Percentiles rank a stretch among this genome's conserved stretches.
phyloP scores from a whole-genome alignment of 257 asterid species.

The Solanum rostratum region DNA sequence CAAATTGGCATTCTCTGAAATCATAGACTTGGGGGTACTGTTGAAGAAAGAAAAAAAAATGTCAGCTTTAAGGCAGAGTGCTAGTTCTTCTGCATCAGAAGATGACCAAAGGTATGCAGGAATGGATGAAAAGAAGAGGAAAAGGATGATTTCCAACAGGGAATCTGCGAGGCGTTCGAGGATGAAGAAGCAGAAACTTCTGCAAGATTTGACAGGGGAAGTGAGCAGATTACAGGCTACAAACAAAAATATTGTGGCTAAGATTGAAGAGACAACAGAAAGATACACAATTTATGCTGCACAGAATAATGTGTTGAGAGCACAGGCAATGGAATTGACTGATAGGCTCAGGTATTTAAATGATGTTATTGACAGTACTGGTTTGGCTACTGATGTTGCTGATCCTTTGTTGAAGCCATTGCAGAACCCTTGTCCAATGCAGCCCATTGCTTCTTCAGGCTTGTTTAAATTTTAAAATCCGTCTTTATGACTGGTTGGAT shows the following conservation, averaged over 20 bases:
- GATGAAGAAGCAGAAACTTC: conserved; percentile 29
- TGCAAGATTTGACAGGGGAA: conserved; percentile 43
- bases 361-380: conserved; percentile 23
- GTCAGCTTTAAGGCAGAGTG: conserved; percentile 17
- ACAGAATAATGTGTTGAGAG: conserved; percentile 55
- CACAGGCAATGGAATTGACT: conserved; percentile 36
- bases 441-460: conserved; percentile 33
- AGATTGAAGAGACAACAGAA: conserved; percentile 37
- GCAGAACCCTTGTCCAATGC: conserved; percentile 41
- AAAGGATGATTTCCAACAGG: conserved; percentile 40
- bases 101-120: conserved; percentile 20
- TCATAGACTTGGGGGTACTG: not conserved
- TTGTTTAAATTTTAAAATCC: conserved; percentile 20
- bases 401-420: conserved; percentile 39
- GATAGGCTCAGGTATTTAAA: conserved; percentile 37
- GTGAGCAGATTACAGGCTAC: conserved; percentile 30
- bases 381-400: conserved; percentile 12
- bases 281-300: conserved; percentile 19
- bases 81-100: conserved; percentile 17
- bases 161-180: conserved; percentile 35
- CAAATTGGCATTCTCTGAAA: not conserved
- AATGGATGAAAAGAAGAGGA: conserved; percentile 41
- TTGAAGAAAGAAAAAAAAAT: not conserved
- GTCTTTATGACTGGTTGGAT: not conserved
- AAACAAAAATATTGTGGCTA: conserved; percentile 25